Conservation (phyloP, 2,329 filamentous ascomycete genomes). For the Aspergillus fijiensis region DNA sequence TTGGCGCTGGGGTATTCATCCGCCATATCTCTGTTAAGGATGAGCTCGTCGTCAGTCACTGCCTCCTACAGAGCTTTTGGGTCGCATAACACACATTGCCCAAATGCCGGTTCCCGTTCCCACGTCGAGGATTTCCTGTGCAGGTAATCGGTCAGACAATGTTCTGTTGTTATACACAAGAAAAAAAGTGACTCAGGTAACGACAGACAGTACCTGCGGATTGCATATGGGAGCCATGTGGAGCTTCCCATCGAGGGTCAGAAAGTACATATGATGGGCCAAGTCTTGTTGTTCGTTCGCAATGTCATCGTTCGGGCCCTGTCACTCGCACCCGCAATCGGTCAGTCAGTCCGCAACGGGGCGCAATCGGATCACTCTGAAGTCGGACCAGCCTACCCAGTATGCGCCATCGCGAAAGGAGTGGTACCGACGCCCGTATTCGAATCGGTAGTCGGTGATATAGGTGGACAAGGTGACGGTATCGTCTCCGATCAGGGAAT, state of each 20-base stretch:
- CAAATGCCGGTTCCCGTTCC: slow-evolving; percentile 27
- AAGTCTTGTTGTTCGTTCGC: slow-evolving; percentile 30
- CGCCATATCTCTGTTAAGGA: slow-evolving; percentile 28
- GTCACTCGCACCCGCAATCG: not conserved
- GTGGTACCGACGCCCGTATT: slow-evolving; percentile 36
- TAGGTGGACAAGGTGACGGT: slow-evolving; percentile 29
- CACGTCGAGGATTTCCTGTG: slow-evolving; percentile 24
- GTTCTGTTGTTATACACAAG: not conserved
- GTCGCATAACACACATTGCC: slow-evolving; percentile 19
- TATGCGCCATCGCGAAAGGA: slow-evolving; percentile 32
- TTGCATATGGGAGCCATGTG: slow-evolving; percentile 31
- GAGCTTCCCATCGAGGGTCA: slow-evolving; percentile 32
- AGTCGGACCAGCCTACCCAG: slow-evolving; percentile 15
- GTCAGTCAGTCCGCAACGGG: not conserved
- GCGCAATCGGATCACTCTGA: not conserved
- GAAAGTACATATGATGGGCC: slow-evolving; percentile 40
- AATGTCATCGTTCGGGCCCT: slow-evolving; percentile 26
- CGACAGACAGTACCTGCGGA: slow-evolving; percentile 15
- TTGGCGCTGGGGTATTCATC: slow-evolving; percentile 41
- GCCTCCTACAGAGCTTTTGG: not conserved
- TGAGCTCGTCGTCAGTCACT: not conserved
- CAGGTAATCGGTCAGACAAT: not conserved
- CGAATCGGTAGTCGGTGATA: slow-evolving; percentile 31
- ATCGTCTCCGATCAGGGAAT: slow-evolving; percentile 22
- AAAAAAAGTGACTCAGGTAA: not conserved